Percentiles rank a stretch among this genome's conserved stretches.
Evolutionary conservation across 306 rosid genomes (phyloP).

Genomic region (Ormosia semicastrata): DNA sequence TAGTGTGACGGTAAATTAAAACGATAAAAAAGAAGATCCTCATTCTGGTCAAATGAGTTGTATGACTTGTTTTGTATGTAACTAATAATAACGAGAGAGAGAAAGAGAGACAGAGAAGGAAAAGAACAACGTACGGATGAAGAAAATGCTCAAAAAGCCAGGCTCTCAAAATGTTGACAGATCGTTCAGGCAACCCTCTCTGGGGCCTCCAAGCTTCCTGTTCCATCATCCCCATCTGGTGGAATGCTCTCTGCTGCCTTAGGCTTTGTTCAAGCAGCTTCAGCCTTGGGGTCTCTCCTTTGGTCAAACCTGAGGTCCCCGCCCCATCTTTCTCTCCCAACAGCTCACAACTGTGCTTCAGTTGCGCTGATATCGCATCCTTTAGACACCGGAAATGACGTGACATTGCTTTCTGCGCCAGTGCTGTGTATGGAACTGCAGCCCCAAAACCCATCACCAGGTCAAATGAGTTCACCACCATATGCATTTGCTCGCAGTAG

Average conservation of each 20-base stretch:
- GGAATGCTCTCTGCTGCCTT: constrained; percentile 89
- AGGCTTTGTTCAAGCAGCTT: constrained; percentile 81
- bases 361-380: constrained; percentile 66
- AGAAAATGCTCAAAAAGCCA: constrained; percentile 99
- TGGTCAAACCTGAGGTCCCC: constrained; percentile 72
- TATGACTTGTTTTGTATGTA: background rate
- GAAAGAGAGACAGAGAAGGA: constrained; percentile 13
- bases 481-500: constrained; percentile 95
- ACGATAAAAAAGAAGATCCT: background rate
- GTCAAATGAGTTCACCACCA: constrained; percentile 92
- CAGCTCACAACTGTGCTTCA: constrained; percentile 75
- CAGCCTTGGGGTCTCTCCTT: constrained; percentile 97
- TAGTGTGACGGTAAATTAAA: background rate
- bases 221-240: constrained; percentile 98
- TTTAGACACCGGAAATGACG: constrained; percentile 89
- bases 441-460: constrained; percentile 91
- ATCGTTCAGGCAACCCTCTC: constrained; percentile 95
- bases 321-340: constrained; percentile 88
- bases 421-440: constrained; percentile 85
- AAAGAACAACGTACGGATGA: constrained; percentile 74
- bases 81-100: background rate
- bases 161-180: constrained; percentile 94
- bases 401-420: constrained; percentile 97
- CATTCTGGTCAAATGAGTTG: background rate
- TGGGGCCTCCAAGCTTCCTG: constrained; percentile 99